Conservation (phyloP, 805 yeast species). For the Starmerella gropengiesseri region DNA sequence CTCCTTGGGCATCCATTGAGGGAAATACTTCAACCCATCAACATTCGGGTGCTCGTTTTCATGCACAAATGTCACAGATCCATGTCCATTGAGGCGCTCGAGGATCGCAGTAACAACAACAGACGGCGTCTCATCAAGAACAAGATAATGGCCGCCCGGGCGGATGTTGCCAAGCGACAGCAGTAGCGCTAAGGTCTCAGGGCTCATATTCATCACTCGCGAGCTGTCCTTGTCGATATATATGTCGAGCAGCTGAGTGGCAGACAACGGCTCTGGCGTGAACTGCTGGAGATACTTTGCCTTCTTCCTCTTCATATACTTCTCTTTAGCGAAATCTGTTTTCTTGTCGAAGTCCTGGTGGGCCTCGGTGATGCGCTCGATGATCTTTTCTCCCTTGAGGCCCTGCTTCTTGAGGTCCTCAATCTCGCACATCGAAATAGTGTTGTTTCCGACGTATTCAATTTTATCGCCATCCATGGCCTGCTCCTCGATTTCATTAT, state of each 20-base stretch:
- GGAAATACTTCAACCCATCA: constrained; percentile 53
- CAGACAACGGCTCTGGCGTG: constrained; percentile 64
- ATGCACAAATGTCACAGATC: constrained; percentile 64
- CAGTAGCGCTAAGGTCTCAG: constrained; percentile 70
- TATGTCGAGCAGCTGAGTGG: constrained; percentile 60
- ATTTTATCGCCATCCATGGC: constrained; percentile 55
- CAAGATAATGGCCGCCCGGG: constrained; percentile 81
- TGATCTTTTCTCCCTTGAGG: constrained; percentile 65
- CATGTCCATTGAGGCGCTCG: constrained; percentile 74
- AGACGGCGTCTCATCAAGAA: constrained; percentile 92
- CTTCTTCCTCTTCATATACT: constrained; percentile 82
- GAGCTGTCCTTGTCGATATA: constrained; percentile 67
- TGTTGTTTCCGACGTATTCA: constrained; percentile 61
- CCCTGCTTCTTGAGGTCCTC: constrained; percentile 69
- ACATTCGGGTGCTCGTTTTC: constrained; percentile 90
- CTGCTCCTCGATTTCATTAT: constrained; percentile 39
- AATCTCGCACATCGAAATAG: constrained; percentile 66
- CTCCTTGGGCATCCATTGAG: constrained; percentile 18
- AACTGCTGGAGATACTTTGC: constrained; percentile 81
- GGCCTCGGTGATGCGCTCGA: constrained; percentile 67
- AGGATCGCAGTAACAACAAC: constrained; percentile 71
- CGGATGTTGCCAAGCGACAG: constrained; percentile 69
- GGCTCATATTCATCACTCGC: constrained; percentile 66
- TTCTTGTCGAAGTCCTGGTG: constrained; percentile 83
- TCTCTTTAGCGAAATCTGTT: constrained; percentile 81